A percentile compares a stretch with the other conserved stretches of the same genome.
phyloP scores from a whole-genome alignment of 1,284 basidiomycete genomes.

The Cystobasidium pallidum region DNA sequence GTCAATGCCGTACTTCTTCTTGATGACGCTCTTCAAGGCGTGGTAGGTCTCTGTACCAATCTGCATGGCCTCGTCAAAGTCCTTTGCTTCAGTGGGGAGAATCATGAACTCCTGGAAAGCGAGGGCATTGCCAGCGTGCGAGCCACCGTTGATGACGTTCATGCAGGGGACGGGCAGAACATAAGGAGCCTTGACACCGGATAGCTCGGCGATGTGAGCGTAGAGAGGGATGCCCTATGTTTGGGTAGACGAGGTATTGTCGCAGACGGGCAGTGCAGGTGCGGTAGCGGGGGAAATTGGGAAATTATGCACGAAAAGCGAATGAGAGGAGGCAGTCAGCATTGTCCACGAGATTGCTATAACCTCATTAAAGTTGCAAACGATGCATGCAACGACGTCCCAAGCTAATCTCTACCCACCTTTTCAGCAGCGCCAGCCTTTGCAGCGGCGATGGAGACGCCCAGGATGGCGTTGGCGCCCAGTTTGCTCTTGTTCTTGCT shows the following conservation, averaged over 20 bases:
- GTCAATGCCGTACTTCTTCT: slow-evolving; percentile 98
- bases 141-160: slow-evolving; percentile 99
- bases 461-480: slow-evolving; percentile 98
- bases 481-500: slow-evolving; percentile 99
- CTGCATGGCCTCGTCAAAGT: slow-evolving; percentile 97
- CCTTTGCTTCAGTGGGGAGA: slow-evolving; percentile 85
- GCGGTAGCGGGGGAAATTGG: neutral
- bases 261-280: too few relatives aligned
- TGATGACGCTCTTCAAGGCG: slow-evolving; percentile 95
- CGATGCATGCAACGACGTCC: neutral
- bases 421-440: slow-evolving; percentile 93
- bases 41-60: slow-evolving; percentile 78
- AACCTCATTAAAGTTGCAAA: neutral
- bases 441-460: slow-evolving; percentile 94
- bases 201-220: slow-evolving; percentile 92
- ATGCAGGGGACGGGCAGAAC: slow-evolving; percentile 88
- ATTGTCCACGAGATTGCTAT: neutral
- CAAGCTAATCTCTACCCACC: slow-evolving; percentile 45
- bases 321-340: neutral
- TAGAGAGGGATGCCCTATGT: slow-evolving; percentile 82
- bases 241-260: too few relatives aligned
- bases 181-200: slow-evolving; percentile 90
- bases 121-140: slow-evolving; percentile 98
- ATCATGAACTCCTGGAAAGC: slow-evolving; percentile 99
- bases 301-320: neutral